These are phyloP conservation scores for Calendula officinalis DNA, from an alignment of 129 eudicot genomes.

Conservation along the genomic window DNA sequence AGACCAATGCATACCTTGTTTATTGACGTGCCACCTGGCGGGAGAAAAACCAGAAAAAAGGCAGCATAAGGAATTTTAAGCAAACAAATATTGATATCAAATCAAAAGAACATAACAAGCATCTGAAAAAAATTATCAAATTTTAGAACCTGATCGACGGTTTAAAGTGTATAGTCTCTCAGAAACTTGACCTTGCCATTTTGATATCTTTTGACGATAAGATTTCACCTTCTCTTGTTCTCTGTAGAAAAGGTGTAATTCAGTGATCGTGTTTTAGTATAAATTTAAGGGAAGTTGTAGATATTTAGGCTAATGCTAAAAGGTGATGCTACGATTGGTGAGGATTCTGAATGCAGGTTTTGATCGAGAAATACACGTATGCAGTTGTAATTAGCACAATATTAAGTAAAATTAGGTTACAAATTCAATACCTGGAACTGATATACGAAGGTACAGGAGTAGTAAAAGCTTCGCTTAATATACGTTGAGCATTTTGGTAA, in stretches of 20 bases:
- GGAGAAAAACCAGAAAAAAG: conserved; percentile 19
- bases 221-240: conserved; percentile 93
- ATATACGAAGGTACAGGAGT: conserved; percentile 90
- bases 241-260: conserved; percentile 34
- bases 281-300: no score
- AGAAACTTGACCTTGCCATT: conserved; percentile 89
- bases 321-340: no score
- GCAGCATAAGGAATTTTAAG: conserved; percentile 27
- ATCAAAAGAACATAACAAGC: background rate
- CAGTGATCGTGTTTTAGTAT: background rate
- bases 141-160: conserved; percentile 62
- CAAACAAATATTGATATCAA: background rate
- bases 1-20: conserved; percentile 76
- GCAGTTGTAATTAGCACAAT: background rate
- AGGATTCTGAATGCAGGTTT: no score
- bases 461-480: conserved; percentile 64
- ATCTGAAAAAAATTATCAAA: conserved; percentile 5
- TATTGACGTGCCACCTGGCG: conserved; percentile 58
- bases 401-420: background rate
- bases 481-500: conserved; percentile 67
- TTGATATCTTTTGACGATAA: conserved; percentile 80
- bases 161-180: conserved; percentile 68
- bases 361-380: no score
- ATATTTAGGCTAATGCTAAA: no score
- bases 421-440: conserved; percentile 49